phyloP scores from a whole-genome alignment of 2,329 filamentous ascomycete species.

The Calonectria montana region DNA sequence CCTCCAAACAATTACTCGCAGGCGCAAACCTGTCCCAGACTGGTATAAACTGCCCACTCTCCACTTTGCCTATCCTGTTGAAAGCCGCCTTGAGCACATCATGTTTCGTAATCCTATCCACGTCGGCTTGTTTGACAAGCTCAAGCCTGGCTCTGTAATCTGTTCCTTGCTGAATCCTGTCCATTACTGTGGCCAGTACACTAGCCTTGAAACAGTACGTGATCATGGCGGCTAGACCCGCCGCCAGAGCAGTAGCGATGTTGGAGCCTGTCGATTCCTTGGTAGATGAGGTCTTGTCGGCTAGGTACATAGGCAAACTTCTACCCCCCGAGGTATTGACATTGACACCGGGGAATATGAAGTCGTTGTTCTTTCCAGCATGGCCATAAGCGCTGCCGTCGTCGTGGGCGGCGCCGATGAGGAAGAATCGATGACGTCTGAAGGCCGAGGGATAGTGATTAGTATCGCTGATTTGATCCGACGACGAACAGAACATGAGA shows the following conservation, averaged over 20 bases:
- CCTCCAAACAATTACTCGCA: neutral
- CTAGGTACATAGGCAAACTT: neutral
- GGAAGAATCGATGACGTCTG: neutral
- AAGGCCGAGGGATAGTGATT: neutral
- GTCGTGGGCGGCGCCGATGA: neutral
- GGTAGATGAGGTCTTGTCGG: neutral
- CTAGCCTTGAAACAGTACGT: neutral
- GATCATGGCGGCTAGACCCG: neutral
- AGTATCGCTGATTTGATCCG: neutral
- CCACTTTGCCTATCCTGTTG: neutral
- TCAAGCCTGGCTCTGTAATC: neutral
- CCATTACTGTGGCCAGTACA: neutral
- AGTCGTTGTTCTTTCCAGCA: neutral
- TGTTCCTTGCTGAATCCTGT: neutral
- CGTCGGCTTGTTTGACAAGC: neutral
- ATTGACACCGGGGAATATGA: neutral
- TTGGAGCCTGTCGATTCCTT: neutral
- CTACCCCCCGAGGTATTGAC: neutral
- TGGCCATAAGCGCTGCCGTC: neutral
- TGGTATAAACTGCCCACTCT: neutral
- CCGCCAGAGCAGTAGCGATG: neutral
- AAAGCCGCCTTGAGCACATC: neutral
- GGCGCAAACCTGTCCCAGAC: neutral
- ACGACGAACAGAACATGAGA: neutral
- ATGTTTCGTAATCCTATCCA: neutral